Conservation (phyloP, 78 protist genomes). For the Pigoraptor vietnamica region DNA sequence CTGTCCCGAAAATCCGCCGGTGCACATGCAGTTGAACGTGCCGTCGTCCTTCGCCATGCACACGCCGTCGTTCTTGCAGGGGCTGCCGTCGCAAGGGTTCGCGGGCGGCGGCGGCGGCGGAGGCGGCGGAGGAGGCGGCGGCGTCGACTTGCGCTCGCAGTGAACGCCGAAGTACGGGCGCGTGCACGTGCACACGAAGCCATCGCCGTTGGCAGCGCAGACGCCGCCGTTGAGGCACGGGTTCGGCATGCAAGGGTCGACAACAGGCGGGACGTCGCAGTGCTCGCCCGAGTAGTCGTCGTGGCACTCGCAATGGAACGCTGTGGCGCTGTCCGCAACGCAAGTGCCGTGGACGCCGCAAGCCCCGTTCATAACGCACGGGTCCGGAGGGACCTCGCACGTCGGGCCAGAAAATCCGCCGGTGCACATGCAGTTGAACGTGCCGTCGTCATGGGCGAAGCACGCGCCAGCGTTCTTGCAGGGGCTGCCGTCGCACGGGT, state of each 20-base stretch:
- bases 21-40: background rate
- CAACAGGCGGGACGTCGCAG: background rate
- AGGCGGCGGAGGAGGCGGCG: too few species aligned
- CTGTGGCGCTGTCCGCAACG: background rate
- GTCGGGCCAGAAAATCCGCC: background rate
- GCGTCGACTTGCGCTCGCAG: background rate
- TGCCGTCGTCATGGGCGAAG: background rate
- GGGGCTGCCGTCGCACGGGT: background rate
- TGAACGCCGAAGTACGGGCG: background rate
- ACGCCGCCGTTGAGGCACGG: background rate
- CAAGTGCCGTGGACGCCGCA: too few species aligned
- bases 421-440: background rate
- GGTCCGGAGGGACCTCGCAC: background rate
- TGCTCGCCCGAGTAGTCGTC: background rate
- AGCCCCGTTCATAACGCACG: too few species aligned
- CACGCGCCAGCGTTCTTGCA: background rate
- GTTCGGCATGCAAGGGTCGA: background rate
- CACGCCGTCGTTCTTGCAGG: background rate
- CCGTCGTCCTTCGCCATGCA: background rate
- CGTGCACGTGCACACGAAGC: background rate
- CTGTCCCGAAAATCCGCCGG: background rate
- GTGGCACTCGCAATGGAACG: background rate
- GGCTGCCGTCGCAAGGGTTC: background rate
- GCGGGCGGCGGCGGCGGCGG: too few species aligned
- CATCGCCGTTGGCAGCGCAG: background rate